These are phyloP conservation scores for Aegilops bicornis DNA, from an alignment of 176 grass and related monocot genomes.

Conservation along the genomic window DNA sequence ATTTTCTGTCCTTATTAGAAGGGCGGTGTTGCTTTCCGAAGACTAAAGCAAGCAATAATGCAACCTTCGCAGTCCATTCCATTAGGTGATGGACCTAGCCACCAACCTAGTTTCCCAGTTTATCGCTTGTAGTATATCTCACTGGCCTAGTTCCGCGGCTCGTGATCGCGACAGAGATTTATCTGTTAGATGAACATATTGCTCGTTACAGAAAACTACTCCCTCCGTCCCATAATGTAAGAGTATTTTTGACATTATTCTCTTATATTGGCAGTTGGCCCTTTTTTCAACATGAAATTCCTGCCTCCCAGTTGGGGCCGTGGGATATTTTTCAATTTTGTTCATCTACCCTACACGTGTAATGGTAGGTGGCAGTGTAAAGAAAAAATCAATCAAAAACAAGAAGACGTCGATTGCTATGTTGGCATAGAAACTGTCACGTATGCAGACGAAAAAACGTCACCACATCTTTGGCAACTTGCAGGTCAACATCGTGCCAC, in stretches of 20 bases:
- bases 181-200: not conserved
- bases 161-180: not conserved
- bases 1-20: not conserved
- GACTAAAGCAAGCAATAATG: constrained; percentile 2
- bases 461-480: constrained; percentile 8
- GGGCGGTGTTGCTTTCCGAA: not conserved
- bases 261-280: too few species aligned
- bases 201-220: not conserved
- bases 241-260: too few species aligned
- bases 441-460: not conserved
- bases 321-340: not conserved
- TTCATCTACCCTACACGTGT: not conserved
- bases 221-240: too few species aligned
- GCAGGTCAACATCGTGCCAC: constrained; percentile 37
- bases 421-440: not conserved
- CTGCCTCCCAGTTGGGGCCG: not conserved
- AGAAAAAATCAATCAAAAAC: not conserved
- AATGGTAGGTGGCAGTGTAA: constrained; percentile 2
- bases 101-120: not conserved
- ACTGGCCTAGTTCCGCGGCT: not conserved
- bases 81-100: constrained; percentile 17
- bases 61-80: not conserved
- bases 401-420: not conserved
- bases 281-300: not conserved
- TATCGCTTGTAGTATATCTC: not conserved